phyloP scores from a whole-genome alignment of 169 alveolate genomes.

The Eimeria acervulina region DNA sequence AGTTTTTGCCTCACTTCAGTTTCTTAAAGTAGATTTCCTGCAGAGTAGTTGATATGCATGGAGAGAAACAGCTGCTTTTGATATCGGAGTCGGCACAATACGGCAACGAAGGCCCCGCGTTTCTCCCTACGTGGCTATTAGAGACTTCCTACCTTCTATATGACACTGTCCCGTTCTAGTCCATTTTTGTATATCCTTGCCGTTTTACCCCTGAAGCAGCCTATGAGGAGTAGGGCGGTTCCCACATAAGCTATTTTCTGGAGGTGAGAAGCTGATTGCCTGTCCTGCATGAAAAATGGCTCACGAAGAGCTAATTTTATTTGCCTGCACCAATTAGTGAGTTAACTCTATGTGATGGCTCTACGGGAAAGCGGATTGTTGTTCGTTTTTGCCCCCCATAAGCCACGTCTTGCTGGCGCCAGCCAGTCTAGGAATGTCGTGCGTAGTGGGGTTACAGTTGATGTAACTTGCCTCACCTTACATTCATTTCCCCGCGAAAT shows the following conservation, averaged over 20 bases:
- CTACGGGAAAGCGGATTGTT: neutral
- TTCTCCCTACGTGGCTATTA: neutral
- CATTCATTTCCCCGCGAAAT: too few species aligned
- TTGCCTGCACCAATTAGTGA: neutral
- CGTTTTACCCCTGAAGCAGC: neutral
- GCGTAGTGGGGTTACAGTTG: too few species aligned
- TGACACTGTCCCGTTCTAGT: neutral
- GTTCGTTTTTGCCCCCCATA: neutral
- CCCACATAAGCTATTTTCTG: neutral
- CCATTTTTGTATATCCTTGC: neutral
- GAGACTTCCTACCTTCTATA: neutral
- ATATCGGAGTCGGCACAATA: neutral
- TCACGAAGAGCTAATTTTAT: neutral
- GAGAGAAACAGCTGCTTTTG: neutral
- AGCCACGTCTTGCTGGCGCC: too few species aligned
- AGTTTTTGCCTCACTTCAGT: neutral
- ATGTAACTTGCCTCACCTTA: too few species aligned
- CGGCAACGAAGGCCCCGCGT: neutral
- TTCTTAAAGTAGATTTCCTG: neutral
- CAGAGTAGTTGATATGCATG: neutral
- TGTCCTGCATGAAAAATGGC: neutral
- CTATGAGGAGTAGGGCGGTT: neutral
- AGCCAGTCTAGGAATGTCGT: too few species aligned
- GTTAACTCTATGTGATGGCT: neutral
- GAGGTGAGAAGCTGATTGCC: neutral